phyloP scores from a whole-genome alignment of 306 rosid species.

The Casuarina glauca region DNA sequence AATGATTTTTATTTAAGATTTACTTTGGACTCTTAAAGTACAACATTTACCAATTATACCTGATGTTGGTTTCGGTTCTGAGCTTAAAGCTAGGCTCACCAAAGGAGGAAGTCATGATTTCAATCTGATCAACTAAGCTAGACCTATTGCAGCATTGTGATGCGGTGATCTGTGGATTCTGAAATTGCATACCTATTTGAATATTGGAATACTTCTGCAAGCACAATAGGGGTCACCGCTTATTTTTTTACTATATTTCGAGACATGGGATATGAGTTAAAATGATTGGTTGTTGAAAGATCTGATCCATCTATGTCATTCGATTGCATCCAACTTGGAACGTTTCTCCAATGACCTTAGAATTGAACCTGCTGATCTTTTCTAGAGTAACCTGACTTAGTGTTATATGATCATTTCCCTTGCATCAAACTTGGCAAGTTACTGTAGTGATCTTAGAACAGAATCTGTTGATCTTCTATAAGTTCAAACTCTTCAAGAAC shows the following conservation, averaged over 20 bases:
- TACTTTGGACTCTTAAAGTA: not conserved
- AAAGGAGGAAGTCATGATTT: not conserved
- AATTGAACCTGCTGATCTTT: not conserved
- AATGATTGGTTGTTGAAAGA: not conserved
- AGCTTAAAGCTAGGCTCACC: not conserved
- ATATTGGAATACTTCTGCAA: not conserved
- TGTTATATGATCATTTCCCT: no score
- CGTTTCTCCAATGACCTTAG: not conserved
- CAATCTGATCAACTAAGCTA: not conserved
- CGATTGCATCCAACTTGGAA: not conserved
- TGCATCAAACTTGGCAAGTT: no score
- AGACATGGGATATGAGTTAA: not conserved
- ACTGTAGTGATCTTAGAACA: no score
- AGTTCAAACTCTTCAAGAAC: no score
- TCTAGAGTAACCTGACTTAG: not conserved
- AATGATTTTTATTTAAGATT: conserved; percentile 9
- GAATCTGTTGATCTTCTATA: no score
- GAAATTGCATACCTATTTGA: not conserved
- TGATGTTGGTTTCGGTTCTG: not conserved
- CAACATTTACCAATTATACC: not conserved
- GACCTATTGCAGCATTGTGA: not conserved
- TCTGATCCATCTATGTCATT: not conserved
- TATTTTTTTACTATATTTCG: not conserved
- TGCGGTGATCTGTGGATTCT: not conserved
- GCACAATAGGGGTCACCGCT: not conserved